Conservation (phyloP, 495 filamentous ascomycete species). For the Penicillium canescens region DNA sequence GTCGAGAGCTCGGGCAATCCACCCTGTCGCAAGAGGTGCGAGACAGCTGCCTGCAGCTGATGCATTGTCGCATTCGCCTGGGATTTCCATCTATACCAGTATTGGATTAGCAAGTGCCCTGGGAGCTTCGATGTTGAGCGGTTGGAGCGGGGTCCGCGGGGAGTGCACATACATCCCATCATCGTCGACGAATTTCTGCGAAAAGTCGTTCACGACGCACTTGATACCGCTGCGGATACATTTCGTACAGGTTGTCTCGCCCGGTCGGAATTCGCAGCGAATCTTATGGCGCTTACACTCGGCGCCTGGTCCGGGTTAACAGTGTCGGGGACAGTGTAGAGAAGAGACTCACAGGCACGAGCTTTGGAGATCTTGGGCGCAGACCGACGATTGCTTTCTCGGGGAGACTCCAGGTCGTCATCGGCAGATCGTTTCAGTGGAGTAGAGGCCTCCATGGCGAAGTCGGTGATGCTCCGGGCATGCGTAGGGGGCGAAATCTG, state of each 20-base stretch:
- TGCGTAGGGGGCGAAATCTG: slow-evolving; percentile 19
- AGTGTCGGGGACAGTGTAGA: slow-evolving; percentile 12
- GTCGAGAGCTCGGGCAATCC: slow-evolving; percentile 43
- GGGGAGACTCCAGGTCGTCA: slow-evolving; percentile 38
- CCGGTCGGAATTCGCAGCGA: slow-evolving; percentile 45
- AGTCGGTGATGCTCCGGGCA: slow-evolving; percentile 37
- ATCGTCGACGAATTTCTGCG: slow-evolving; percentile 51
- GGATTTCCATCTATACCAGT: slow-evolving; percentile 41
- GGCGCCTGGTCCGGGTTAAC: slow-evolving; percentile 30
- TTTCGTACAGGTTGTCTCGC: slow-evolving; percentile 45
- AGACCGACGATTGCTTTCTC: slow-evolving; percentile 19
- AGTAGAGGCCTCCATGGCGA: slow-evolving; percentile 22
- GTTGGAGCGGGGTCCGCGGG: not conserved
- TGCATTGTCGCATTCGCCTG: slow-evolving; percentile 41
- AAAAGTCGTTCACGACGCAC: slow-evolving; percentile 51
- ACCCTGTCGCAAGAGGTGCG: slow-evolving; percentile 42
- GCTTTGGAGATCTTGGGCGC: slow-evolving; percentile 48
- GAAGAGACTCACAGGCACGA: slow-evolving; percentile 42
- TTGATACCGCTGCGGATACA: slow-evolving; percentile 49
- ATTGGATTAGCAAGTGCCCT: slow-evolving; percentile 10
- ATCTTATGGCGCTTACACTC: slow-evolving; percentile 53
- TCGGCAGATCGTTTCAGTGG: slow-evolving; percentile 45
- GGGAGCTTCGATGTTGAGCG: not conserved
- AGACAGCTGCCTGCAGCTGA: slow-evolving; percentile 46
- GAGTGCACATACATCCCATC: slow-evolving; percentile 40